Conservation (phyloP, 2,329 filamentous ascomycete species). For the Colletotrichum sp. region DNA sequence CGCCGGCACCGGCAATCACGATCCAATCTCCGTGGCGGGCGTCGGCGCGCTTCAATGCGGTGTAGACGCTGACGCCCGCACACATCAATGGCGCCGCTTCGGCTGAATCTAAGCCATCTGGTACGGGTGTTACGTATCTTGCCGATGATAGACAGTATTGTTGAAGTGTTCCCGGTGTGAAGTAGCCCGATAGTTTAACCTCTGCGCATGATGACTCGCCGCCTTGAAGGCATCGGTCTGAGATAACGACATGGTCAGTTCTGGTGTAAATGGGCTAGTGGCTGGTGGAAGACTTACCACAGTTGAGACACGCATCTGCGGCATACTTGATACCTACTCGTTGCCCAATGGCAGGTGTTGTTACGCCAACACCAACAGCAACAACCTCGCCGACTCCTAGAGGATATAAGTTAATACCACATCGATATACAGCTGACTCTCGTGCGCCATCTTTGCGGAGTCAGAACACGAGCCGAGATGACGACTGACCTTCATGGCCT, state of each 20-base stretch:
- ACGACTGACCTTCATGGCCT: conserved; percentile 21
- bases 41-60: conserved; percentile 48
- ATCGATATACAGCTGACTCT: not conserved
- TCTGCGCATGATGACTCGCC: conserved; percentile 24
- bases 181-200: conserved; percentile 28
- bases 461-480: not conserved
- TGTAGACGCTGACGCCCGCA: conserved; percentile 67
- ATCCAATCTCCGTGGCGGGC: conserved; percentile 28
- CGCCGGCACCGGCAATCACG: conserved; percentile 32
- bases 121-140: conserved; percentile 49
- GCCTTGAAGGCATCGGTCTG: conserved; percentile 24
- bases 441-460: not conserved
- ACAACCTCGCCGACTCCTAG: conserved; percentile 22
- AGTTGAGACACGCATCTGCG: conserved; percentile 23
- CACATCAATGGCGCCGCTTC: conserved; percentile 67
- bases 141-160: conserved; percentile 24
- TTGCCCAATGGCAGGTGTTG: conserved; percentile 16
- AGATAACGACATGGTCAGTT: not conserved
- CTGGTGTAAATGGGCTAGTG: accelerated
- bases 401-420: not conserved
- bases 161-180: conserved; percentile 28
- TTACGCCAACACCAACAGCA: conserved; percentile 17
- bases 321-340: conserved; percentile 25
- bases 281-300: conserved; percentile 8
- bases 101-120: conserved; percentile 35